Percentiles rank a stretch among this genome's conserved stretches.
These are phyloP conservation scores for Ceratocystis papillata DNA, from an alignment of 2,329 filamentous ascomycete genomes.

Conservation along the genomic window DNA sequence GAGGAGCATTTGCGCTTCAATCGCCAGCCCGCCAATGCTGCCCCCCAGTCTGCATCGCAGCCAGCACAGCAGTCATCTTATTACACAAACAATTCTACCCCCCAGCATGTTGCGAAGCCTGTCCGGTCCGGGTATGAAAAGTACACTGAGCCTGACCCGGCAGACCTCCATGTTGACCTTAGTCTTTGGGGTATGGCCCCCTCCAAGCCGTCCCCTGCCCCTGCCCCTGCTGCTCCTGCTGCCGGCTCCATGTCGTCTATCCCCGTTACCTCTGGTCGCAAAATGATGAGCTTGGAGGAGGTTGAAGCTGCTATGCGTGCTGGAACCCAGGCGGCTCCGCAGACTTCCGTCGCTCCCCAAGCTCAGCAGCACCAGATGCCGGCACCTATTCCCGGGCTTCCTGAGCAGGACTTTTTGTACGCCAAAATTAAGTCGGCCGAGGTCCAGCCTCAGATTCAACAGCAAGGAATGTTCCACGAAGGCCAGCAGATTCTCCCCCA, in stretches of 20 bases:
- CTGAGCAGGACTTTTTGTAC: conserved; percentile 24
- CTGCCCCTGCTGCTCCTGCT: conserved; percentile 28
- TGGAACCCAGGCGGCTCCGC: conserved; percentile 34
- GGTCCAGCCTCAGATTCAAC: conserved; percentile 29
- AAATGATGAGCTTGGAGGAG: conserved; percentile 92
- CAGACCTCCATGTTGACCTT: conserved; percentile 83
- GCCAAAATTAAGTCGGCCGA: conserved; percentile 27
- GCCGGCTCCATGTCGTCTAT: conserved; percentile 2
- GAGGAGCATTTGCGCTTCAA: conserved; percentile 82
- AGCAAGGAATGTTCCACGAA: conserved; percentile 26
- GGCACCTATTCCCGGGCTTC: conserved; percentile 17
- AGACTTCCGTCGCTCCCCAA: conserved; percentile 21
- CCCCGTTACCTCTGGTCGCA: conserved; percentile 41
- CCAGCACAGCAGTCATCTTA: conserved; percentile 32
- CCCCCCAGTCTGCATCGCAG: conserved; percentile 30
- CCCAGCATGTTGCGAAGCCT: conserved; percentile 41
- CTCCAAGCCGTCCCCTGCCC: conserved; percentile 34
- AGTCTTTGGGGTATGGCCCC: conserved; percentile 79
- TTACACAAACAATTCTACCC: conserved; percentile 22
- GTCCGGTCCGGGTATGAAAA: conserved; percentile 80
- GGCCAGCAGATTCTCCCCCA: conserved; percentile 39
- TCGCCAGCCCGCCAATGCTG: conserved; percentile 46
- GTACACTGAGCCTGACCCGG: conserved; percentile 72
- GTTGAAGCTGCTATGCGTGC: conserved; percentile 84
- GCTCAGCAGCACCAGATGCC: conserved; percentile 18